Base-by-base conservation (phyloP, 148 eudicot genomes). In the Pharnaceum exiguum region DNA sequence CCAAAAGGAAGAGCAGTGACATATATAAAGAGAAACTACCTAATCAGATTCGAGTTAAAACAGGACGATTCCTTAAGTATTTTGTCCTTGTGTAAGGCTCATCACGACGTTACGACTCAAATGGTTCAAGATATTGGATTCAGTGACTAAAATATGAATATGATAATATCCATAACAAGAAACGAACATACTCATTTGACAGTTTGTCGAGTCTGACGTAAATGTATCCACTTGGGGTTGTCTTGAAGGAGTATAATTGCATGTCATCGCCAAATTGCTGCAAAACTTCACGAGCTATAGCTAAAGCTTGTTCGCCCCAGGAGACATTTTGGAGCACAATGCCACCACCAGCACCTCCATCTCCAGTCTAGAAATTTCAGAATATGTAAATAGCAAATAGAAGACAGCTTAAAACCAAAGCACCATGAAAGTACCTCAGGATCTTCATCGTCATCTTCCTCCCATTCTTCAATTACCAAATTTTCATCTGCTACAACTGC, bases 331-430 rank as follows among this genome's bases (percentile, higher is more conserved):
- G 83, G 23, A 94, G 75, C 60, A 77, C 89, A 29, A 94, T 65
- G 63, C 99, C 99, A 65, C 99, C 98, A 25, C 98, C 98, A 76
- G 83, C 89, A 25, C 95, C 95, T 66, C 99, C 99, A 75, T 94
- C 96, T 13, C 85, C 99, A 60, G 83, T 58, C 95, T 94, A 58
- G 18, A 53, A 40, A 46, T 70, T 47, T 45, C 49, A 58, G 39
- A 38, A 43, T 55, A 40, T 31, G 55, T 10, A 22, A 48, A 68
- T 33, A n/a, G 21, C 9, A 47, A 55, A 36, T 7, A 22, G 13
- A 29, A 2, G 47, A 50, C 43, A 42, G 29, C 21, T 22, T 13
- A 0, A 27, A 43, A 21, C n/a, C 38, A 35, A 16, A 27, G 19
- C 26, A 13, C 29, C 36, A 27, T 38, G 2, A 28, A 49, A 35